Evolutionary conservation across 2,329 filamentous ascomycete species (phyloP).

Genomic region (Rhytidhysteron rufulum): DNA sequence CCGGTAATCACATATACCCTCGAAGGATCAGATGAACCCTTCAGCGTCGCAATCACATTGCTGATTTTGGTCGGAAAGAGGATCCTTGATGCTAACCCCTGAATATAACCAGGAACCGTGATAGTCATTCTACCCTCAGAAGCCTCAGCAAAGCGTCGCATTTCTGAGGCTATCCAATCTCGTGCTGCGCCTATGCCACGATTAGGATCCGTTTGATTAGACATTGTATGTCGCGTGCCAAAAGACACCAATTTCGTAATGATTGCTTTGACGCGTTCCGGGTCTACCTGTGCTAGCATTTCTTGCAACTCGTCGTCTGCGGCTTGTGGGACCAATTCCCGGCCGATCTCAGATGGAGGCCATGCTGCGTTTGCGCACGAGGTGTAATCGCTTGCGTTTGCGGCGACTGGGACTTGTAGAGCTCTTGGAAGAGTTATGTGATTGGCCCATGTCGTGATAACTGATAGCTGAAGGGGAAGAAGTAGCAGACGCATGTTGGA

Average conservation of each 20-base stretch:
- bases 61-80: constrained; percentile 51
- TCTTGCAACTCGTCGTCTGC: constrained; percentile 38
- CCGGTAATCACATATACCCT: constrained; percentile 53
- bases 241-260: constrained; percentile 54
- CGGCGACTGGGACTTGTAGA: constrained; percentile 24
- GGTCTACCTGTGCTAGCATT: constrained; percentile 38
- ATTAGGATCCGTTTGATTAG: constrained; percentile 48
- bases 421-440: constrained; percentile 22
- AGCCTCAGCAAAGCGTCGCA: constrained; percentile 45
- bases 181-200: constrained; percentile 55
- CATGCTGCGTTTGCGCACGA: constrained; percentile 36
- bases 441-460: constrained; percentile 19
- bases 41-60: constrained; percentile 52
- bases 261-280: constrained; percentile 47
- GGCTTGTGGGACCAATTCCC: constrained; percentile 37
- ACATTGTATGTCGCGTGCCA: constrained; percentile 56
- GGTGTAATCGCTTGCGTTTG: constrained; percentile 29
- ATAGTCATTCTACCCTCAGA: constrained; percentile 52
- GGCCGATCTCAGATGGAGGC: constrained; percentile 38
- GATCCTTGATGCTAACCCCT: constrained; percentile 46
- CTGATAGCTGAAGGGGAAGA: constrained; percentile 9
- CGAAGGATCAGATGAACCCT: constrained; percentile 46
- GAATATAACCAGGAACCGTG: constrained; percentile 49
- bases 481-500: not conserved
- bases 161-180: constrained; percentile 54